A percentile compares a stretch with the other conserved stretches of the same genome.
Conservation (phyloP, 495 filamentous ascomycete genomes). For the Xylaria cubensis region DNA sequence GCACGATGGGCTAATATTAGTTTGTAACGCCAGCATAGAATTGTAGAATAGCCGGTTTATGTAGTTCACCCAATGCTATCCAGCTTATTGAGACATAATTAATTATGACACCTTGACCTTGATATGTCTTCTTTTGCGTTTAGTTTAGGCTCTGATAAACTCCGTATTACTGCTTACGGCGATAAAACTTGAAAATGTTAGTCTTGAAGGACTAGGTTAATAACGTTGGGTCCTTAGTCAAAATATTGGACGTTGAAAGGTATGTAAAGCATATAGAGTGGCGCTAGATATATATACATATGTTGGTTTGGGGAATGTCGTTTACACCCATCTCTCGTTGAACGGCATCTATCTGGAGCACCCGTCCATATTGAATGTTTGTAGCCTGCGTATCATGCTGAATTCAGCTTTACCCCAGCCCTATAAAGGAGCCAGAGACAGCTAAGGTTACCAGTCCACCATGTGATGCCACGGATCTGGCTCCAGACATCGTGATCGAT, state of each 20-base stretch:
- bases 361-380: background rate
- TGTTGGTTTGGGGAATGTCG: background rate
- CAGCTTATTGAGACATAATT: background rate
- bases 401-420: constrained; percentile 34
- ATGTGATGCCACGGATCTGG: constrained; percentile 50
- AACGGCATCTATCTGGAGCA: background rate
- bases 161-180: background rate
- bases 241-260: background rate
- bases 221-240: background rate
- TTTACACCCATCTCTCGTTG: background rate
- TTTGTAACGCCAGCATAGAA: background rate
- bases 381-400: background rate
- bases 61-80: background rate
- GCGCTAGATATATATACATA: background rate
- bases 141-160: background rate
- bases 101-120: background rate
- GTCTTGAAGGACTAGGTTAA: background rate
- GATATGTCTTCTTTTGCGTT: background rate
- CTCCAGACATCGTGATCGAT: constrained; percentile 46
- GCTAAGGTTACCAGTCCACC: constrained; percentile 57
- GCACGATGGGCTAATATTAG: background rate
- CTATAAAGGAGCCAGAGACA: constrained; percentile 43
- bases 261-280: background rate
- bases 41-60: background rate
- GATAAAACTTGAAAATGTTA: background rate